Evolutionary conservation across 768 basidiomycete genomes (phyloP), one percentile per base, ranked within the genome.

Genomic region (Mycena galericulata): DNA sequence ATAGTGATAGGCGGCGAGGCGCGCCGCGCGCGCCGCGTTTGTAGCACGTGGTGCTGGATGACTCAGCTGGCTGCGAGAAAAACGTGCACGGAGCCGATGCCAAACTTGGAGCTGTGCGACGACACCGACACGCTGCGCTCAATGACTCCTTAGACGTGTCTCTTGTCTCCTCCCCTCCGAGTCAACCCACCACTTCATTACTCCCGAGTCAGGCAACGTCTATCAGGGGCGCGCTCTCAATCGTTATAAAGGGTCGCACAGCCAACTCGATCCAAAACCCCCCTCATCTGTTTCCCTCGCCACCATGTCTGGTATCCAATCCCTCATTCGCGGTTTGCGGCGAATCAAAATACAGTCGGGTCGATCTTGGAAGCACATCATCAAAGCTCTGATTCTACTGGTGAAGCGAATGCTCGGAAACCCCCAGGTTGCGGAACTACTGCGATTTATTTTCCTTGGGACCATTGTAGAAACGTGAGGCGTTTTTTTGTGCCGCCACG

Each of bases 381-480:
- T 68, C 15, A 53, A 49, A 18, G 36, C 49, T 1, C 45, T 72
- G 1, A 29, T 30, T 11, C 18, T 26, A 3, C 46, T 72, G 34
- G 14, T 68, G 32, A 40, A 45, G 14, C 70, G 45, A 30, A 20
- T 65, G 4, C 32, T 72, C 29, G 54, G 63, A n/a, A 72, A 72
- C 62, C 49, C 63, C 0, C 70, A 72, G 43, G 67, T 72, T 34
- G 58, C 70, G 1, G 70, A 72, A 24, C 63, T 72, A 0, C 18
- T 72, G 15, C 46, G 70, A 26, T 72, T 72, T 58, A 72, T 72
- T 43, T 72, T 72, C 29, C 26, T 72, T 47, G 70, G 70, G 5
- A 72, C 70, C 41, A 57, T 72, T 55, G 70, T 72, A 30, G 70
- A 72, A n/a, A 72, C 70, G n/a, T 72, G 18, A 3, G 60, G 6